Base-by-base conservation (phyloP, 768 basidiomycete genomes). In the Epithele typhae region DNA sequence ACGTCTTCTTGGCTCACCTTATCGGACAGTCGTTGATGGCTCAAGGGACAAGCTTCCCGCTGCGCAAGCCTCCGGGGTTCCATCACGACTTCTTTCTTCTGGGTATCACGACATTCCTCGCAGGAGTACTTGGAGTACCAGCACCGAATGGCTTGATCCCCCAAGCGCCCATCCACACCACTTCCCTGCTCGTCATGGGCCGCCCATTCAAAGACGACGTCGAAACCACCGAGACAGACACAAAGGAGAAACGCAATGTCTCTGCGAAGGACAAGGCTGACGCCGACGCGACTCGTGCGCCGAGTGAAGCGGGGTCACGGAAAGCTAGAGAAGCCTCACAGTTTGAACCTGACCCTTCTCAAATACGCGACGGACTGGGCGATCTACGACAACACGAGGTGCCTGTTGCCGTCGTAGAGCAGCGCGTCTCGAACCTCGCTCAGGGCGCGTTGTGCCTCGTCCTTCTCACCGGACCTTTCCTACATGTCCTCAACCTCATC, bases 91-190 rank as follows among this genome's bases (percentile, higher is more conserved):
- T 94, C 64, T 93, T 94, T 72, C 70, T 96, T 8, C 78, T 97
- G 10, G 94, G 94, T 2, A 68, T 93, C 39, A 91, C 87, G 0
- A 96, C 92, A 1, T 88, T 96, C 62, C 78, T 95, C 40, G 82
- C 91, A 2, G 91, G 88, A 0, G 68, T 94, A n/a, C 71, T 93
- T 8, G 90, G 90, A 15, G 62, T 92, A 4, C 91, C 92, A 1
- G 90, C 92, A 1, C 92, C 90, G 0, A 93, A 94, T 55, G 86
- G 86, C 2, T 71, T 89, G 15, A 87, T 89, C 41, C 87, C 86
- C 1, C 87, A 88, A 59, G 94, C 94, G 1, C 94, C 93, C 1
- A 87, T 94, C n/a, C 93, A 96, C 58, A 95, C 93, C 1, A 75
- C 77, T 6, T 85, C 91, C 9, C 76, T 97, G 1, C 68, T 87